Percentiles rank a stretch among this genome's conserved stretches.
These are phyloP conservation scores for Tanacetum coccineum DNA, from an alignment of 129 eudicot species.

Conservation along the genomic window DNA sequence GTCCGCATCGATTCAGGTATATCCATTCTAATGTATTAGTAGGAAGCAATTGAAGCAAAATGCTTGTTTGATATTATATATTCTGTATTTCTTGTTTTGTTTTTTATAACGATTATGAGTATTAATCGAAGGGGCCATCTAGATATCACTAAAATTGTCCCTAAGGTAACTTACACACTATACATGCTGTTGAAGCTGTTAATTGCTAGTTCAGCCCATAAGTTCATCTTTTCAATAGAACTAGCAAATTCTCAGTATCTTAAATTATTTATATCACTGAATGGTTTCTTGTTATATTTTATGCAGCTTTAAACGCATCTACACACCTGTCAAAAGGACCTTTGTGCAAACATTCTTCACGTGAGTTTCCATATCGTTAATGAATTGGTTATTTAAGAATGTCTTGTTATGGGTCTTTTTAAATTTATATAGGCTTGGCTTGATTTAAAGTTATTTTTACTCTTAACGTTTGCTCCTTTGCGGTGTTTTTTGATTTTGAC, in stretches of 20 bases:
- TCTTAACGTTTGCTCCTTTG: no score
- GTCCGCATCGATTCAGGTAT: constrained; percentile 59
- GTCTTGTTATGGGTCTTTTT: neutral
- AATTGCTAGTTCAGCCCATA: no score
- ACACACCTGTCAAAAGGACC: constrained; percentile 78
- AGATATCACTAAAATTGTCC: constrained; percentile 71
- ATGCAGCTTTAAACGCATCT: constrained; percentile 61
- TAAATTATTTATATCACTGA: constrained; percentile 1
- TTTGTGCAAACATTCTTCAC: constrained; percentile 76
- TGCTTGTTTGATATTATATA: constrained; percentile 5
- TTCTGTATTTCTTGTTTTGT: constrained; percentile 2
- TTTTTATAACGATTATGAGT: constrained; percentile 49
- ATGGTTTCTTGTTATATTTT: constrained; percentile 17
- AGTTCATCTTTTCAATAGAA: no score
- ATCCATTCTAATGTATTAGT: neutral
- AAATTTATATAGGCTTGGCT: neutral
- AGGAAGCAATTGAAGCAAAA: neutral
- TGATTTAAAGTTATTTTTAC: no score
- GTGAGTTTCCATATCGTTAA: constrained; percentile 28
- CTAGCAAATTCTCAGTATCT: neutral
- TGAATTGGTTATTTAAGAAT: constrained; percentile 3
- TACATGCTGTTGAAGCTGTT: no score
- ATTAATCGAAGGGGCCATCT: constrained; percentile 72
- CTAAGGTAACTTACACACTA: constrained; percentile 26
- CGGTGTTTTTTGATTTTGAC: constrained; percentile 81